Conservation (phyloP, 345 rosid genomes). For the Stellera chamaejasme region DNA sequence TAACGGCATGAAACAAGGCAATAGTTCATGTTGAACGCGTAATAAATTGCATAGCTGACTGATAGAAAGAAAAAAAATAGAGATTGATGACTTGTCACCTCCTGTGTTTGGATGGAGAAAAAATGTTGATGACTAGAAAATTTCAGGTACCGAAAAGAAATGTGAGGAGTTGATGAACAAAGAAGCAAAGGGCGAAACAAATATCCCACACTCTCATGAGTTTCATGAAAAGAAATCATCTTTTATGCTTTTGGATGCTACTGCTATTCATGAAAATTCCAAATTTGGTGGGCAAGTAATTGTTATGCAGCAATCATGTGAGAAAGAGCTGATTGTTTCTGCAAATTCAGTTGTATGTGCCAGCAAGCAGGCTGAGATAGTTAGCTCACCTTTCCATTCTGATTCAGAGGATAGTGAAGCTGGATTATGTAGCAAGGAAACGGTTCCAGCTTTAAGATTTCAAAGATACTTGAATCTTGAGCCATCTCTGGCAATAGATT, state of each 20-base stretch:
- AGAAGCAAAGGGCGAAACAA: slow-evolving; percentile 10
- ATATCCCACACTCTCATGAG: slow-evolving; percentile 24
- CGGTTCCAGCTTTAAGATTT: slow-evolving; percentile 29
- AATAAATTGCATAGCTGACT: no score
- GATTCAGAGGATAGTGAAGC: slow-evolving; percentile 30
- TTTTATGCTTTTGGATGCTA: slow-evolving; percentile 23
- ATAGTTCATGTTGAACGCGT: no score
- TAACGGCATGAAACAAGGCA: no score
- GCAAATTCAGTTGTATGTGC: slow-evolving; percentile 24
- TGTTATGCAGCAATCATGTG: slow-evolving; percentile 18
- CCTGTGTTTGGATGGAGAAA: no score
- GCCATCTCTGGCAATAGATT: slow-evolving; percentile 95
- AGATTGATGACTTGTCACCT: no score
- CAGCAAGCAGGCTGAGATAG: slow-evolving; percentile 23
- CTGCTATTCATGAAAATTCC: slow-evolving; percentile 21
- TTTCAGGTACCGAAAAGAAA: slow-evolving; percentile 29
- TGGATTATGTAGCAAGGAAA: slow-evolving; percentile 27
- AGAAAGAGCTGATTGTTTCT: slow-evolving; percentile 27
- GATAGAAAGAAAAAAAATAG: no score
- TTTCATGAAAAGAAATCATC: slow-evolving; percentile 26
- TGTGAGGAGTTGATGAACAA: slow-evolving; percentile 17
- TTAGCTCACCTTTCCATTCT: slow-evolving; percentile 24
- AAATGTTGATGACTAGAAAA: no score
- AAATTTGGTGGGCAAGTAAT: slow-evolving; percentile 20
- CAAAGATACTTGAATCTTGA: slow-evolving; percentile 68